Evolutionary conservation across 192 early-diverging fungal genomes (phyloP).

Genomic region (Rhizophagus prolifer): DNA sequence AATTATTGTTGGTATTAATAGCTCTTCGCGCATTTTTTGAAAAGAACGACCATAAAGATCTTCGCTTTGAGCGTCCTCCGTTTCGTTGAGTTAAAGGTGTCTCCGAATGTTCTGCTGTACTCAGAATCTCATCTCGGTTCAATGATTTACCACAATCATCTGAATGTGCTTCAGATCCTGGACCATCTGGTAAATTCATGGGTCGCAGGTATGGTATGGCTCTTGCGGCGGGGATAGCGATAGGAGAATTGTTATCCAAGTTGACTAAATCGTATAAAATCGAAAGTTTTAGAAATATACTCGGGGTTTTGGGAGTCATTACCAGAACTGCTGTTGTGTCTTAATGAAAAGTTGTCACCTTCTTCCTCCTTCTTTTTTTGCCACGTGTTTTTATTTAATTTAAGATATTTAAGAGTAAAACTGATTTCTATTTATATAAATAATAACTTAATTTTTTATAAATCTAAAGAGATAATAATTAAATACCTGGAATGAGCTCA

Average conservation of each 20-base stretch:
- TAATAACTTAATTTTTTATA: background rate
- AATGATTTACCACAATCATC: background rate
- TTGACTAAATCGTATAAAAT: background rate
- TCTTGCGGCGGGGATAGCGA: slow-evolving; percentile 6
- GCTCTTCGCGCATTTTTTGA: background rate
- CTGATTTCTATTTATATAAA: slow-evolving; percentile 35
- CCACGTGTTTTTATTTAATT: slow-evolving; percentile 41
- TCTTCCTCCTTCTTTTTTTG: slow-evolving; percentile 34
- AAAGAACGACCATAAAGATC: background rate
- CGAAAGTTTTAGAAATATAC: background rate
- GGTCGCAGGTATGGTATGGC: background rate
- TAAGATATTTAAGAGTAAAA: slow-evolving; percentile 38
- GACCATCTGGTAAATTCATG: background rate
- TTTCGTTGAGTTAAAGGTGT: background rate
- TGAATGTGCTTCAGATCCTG: background rate
- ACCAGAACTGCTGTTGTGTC: background rate
- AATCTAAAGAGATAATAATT: background rate
- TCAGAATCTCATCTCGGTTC: background rate
- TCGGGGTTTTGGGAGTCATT: background rate
- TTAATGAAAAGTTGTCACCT: slow-evolving; percentile 2
- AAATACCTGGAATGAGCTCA: slow-evolving; percentile 49
- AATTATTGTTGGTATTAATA: background rate
- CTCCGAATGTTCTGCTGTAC: slow-evolving; percentile 11
- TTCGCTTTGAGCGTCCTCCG: background rate
- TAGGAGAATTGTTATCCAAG: slow-evolving; percentile 21